Evolutionary conservation across 192 early-diverging fungal genomes (phyloP).

Genomic region (Dissophora globulifera): DNA sequence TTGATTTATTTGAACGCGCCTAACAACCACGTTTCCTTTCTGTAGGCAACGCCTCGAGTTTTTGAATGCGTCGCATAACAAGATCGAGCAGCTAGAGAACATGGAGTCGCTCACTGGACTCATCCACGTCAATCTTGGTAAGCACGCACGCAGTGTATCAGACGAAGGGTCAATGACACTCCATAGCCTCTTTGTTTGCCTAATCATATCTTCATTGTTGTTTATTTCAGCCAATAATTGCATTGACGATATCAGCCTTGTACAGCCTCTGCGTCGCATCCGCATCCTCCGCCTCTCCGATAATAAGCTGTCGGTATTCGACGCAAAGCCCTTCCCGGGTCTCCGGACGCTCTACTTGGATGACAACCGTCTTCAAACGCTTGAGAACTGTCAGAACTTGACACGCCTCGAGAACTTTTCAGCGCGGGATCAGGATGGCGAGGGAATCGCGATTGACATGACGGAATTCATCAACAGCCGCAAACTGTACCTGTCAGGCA

Average conservation of each 20-base stretch:
- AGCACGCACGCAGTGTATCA: too few species aligned
- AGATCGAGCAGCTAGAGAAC: slow-evolving; percentile 52
- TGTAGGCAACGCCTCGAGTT: slow-evolving; percentile 52
- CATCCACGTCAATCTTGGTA: slow-evolving; percentile 56
- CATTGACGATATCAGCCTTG: slow-evolving; percentile 55
- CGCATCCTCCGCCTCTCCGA: slow-evolving; percentile 52
- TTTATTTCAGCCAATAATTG: slow-evolving; percentile 52
- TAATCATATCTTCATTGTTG: neutral
- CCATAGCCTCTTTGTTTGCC: too few species aligned
- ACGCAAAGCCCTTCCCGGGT: slow-evolving; percentile 55
- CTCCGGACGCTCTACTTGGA: slow-evolving; percentile 57
- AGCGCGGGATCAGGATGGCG: slow-evolving; percentile 57
- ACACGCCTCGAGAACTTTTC: slow-evolving; percentile 55
- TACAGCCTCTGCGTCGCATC: slow-evolving; percentile 43
- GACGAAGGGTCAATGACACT: too few species aligned
- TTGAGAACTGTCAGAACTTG: slow-evolving; percentile 51
- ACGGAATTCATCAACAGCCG: slow-evolving; percentile 51
- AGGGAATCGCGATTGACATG: slow-evolving; percentile 52
- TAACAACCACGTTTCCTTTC: neutral
- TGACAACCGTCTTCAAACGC: slow-evolving; percentile 52
- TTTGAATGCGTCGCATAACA: slow-evolving; percentile 58
- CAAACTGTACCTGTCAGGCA: slow-evolving; percentile 44
- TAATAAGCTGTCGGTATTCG: slow-evolving; percentile 54
- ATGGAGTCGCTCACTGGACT: slow-evolving; percentile 49
- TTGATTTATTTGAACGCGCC: too few species aligned